Conservation (phyloP, 495 filamentous ascomycete genomes). For the Hypoxylon lienhwacheense region DNA sequence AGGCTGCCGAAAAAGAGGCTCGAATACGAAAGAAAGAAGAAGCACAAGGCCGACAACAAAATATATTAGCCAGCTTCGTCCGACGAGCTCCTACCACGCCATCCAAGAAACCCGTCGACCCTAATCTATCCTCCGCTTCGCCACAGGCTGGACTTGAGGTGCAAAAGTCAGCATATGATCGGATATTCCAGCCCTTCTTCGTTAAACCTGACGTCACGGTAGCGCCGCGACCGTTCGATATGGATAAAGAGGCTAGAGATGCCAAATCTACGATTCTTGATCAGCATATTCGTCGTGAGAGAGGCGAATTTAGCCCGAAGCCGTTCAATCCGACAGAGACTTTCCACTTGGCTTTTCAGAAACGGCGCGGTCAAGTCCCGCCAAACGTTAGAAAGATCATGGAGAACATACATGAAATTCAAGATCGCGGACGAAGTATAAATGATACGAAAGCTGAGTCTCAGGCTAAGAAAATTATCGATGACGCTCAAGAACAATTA, state of each 20-base stretch:
- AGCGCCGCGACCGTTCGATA: constrained; percentile 55
- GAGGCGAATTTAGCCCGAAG: constrained; percentile 34
- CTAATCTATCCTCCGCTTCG: constrained; percentile 18
- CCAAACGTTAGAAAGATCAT: constrained; percentile 70
- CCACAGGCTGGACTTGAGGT: constrained; percentile 32
- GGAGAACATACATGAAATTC: constrained; percentile 39
- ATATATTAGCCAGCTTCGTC: constrained; percentile 56
- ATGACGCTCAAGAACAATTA: constrained; percentile 55
- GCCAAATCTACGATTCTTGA: constrained; percentile 56
- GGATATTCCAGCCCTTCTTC: constrained; percentile 76
- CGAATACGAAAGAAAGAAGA: constrained; percentile 54
- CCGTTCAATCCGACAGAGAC: constrained; percentile 58
- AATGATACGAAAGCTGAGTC: constrained; percentile 42
- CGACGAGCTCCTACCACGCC: constrained; percentile 37
- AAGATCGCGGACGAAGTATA: constrained; percentile 19
- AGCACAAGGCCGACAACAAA: constrained; percentile 65
- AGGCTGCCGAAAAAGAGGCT: constrained; percentile 43
- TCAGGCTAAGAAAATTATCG: constrained; percentile 48
- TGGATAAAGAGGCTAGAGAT: constrained; percentile 57
- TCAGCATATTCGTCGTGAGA: constrained; percentile 45
- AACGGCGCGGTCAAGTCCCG: constrained; percentile 52
- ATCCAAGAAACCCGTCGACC: constrained; percentile 31
- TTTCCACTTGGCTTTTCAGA: constrained; percentile 60
- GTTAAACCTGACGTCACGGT: constrained; percentile 66
- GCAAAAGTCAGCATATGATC: constrained; percentile 64